These are phyloP conservation scores for Populus hybrid DNA, from an alignment of 441 rosid species.

Conservation along the genomic window DNA sequence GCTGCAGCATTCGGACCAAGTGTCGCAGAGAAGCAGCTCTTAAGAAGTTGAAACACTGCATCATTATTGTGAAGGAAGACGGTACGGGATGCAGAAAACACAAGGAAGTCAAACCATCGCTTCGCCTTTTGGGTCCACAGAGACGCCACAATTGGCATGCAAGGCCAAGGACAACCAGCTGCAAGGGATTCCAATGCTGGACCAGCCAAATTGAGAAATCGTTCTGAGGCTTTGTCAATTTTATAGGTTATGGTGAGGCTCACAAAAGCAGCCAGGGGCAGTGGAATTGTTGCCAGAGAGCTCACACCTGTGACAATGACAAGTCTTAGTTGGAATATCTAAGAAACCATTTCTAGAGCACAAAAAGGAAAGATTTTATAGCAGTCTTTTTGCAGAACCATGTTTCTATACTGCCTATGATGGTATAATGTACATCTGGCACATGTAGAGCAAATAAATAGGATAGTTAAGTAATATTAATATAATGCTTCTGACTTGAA, in stretches of 20 bases:
- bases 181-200: slow-evolving; percentile 86
- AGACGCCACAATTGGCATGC: slow-evolving; percentile 96
- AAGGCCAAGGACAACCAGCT: slow-evolving; percentile 97
- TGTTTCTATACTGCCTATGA: background rate
- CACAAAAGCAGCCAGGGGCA: slow-evolving; percentile 89
- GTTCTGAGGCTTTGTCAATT: slow-evolving; percentile 84
- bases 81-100: slow-evolving; percentile 90
- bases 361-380: background rate
- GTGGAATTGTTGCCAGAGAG: slow-evolving; percentile 88
- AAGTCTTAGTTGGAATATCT: slow-evolving; percentile 16
- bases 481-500: background rate
- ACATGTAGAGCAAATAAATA: background rate
- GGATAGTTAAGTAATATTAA: background rate
- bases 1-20: slow-evolving; percentile 62
- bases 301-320: slow-evolving; percentile 62
- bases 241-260: slow-evolving; percentile 37
- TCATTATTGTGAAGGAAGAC: slow-evolving; percentile 88
- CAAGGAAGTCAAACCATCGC: slow-evolving; percentile 94
- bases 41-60: slow-evolving; percentile 91
- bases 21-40: slow-evolving; percentile 84
- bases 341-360: slow-evolving; percentile 1
- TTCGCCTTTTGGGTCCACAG: slow-evolving; percentile 96
- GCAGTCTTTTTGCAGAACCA: background rate
- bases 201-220: slow-evolving; percentile 76
- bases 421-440: background rate